Evolutionary conservation across 1,284 basidiomycete genomes (phyloP).

Genomic region (Meira miltonrushii): DNA sequence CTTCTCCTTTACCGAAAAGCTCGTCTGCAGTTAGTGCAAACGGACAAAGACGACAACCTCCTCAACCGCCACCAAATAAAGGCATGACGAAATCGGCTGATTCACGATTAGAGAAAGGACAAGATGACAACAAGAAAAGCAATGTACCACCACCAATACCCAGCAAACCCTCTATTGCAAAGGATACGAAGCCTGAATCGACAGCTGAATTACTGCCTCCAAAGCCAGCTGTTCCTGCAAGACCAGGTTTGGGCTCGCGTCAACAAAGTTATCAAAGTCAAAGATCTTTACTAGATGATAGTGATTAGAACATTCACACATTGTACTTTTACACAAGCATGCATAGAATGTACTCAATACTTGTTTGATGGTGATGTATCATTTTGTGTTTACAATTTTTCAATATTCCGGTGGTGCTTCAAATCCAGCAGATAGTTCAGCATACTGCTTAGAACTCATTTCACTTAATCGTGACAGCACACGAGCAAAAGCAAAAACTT

Average conservation of each 20-base stretch:
- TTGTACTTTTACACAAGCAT: not conserved
- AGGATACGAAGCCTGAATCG: not conserved
- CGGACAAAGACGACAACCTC: not conserved
- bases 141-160: constrained; percentile 22
- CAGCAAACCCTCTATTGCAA: constrained; percentile 18
- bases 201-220: no score
- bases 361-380: not conserved
- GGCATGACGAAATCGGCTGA: not conserved
- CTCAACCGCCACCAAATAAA: not conserved
- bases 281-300: constrained; percentile 27
- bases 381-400: no score
- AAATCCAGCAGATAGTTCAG: constrained; percentile 10
- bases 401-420: constrained; percentile 14
- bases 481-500: constrained; percentile 50
- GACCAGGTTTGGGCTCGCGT: constrained; percentile 14
- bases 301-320: constrained; percentile 15
- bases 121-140: not conserved
- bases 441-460: constrained; percentile 45
- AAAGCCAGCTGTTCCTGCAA: not conserved
- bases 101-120: not conserved
- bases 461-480: constrained; percentile 48
- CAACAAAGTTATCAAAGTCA: constrained; percentile 21
- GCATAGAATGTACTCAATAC: not conserved
- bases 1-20: no score
- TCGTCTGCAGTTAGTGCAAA: not conserved